phyloP scores from a whole-genome alignment of 345 rosid species.

The Pelargonium nanum region DNA sequence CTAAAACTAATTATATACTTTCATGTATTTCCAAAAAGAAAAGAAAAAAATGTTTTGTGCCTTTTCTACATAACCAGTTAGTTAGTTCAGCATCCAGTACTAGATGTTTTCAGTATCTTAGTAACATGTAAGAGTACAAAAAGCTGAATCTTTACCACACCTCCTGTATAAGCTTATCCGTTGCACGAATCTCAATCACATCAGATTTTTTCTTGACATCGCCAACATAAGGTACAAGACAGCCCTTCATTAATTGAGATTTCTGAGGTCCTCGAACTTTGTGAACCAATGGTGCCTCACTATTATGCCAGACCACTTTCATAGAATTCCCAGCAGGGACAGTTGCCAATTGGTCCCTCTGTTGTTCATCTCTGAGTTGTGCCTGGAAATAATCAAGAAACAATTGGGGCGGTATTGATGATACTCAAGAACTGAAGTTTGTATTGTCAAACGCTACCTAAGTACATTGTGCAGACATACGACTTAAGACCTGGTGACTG shows the following conservation, averaged over 20 bases:
- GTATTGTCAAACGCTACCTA: neutral
- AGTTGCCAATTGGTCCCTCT: neutral
- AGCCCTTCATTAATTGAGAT: slow-evolving; percentile 5
- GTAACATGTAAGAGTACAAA: neutral
- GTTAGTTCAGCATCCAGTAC: neutral
- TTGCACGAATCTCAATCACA: slow-evolving; percentile 18
- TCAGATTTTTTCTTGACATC: slow-evolving; percentile 5
- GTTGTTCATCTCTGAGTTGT: slow-evolving; percentile 5
- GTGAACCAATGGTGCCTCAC: slow-evolving; percentile 5
- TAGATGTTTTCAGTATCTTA: neutral
- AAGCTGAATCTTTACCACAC: slow-evolving; percentile 11
- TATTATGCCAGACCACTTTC: slow-evolving; percentile 10
- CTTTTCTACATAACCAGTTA: too few species aligned
- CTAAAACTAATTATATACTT: neutral
- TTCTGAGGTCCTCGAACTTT: slow-evolving; percentile 10
- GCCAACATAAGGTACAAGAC: neutral
- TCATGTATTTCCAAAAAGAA: neutral
- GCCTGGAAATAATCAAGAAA: slow-evolving; percentile 6
- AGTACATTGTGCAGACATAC: neutral
- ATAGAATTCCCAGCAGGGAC: slow-evolving; percentile 8
- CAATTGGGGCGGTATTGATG: neutral
- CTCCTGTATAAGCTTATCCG: slow-evolving; percentile 20
- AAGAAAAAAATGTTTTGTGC: too few species aligned
- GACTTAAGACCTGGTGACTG: neutral
- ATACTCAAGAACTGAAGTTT: neutral